These are phyloP conservation scores for Peniophora sp. DNA, from an alignment of 1,284 basidiomycete genomes.

Conservation along the genomic window DNA sequence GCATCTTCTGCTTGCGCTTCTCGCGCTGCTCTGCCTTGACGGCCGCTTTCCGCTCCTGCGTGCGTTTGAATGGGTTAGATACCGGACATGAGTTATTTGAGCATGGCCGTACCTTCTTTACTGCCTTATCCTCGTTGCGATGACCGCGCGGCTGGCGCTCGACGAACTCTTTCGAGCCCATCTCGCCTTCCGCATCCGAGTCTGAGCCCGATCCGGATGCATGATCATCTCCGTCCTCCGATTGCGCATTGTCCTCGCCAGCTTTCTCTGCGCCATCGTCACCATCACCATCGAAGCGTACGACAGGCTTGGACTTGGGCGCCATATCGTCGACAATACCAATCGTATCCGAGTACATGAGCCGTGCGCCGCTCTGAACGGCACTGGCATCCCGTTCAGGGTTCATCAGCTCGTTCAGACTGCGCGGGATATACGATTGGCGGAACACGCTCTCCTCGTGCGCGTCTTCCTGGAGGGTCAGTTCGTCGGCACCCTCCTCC, in stretches of 20 bases:
- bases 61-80: not conserved
- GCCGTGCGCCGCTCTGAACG: conserved; percentile 53
- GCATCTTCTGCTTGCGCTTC: conserved; percentile 87
- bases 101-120: conserved; percentile 65
- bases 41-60: conserved; percentile 82
- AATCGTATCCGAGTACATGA: conserved; percentile 85
- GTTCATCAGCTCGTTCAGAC: conserved; percentile 86
- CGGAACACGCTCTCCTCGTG: conserved; percentile 82
- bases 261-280: conserved; percentile 15
- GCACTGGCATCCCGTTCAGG: conserved; percentile 84
- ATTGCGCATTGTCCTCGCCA: conserved; percentile 26
- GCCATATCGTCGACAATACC: conserved; percentile 47
- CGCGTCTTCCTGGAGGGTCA: conserved; percentile 10
- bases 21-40: conserved; percentile 84
- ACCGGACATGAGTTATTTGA: conserved; percentile 3
- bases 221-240: conserved; percentile 20
- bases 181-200: not conserved
- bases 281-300: conserved; percentile 5
- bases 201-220: not conserved
- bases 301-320: not conserved
- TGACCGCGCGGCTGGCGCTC: conserved; percentile 72
- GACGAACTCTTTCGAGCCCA: conserved; percentile 21
- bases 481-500: conserved; percentile 16
- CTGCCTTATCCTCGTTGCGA: conserved; percentile 86
- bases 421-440: conserved; percentile 87